Evolutionary conservation across 2,329 filamentous ascomycete genomes (phyloP).

Genomic region (Diaporthe citrichinensis): DNA sequence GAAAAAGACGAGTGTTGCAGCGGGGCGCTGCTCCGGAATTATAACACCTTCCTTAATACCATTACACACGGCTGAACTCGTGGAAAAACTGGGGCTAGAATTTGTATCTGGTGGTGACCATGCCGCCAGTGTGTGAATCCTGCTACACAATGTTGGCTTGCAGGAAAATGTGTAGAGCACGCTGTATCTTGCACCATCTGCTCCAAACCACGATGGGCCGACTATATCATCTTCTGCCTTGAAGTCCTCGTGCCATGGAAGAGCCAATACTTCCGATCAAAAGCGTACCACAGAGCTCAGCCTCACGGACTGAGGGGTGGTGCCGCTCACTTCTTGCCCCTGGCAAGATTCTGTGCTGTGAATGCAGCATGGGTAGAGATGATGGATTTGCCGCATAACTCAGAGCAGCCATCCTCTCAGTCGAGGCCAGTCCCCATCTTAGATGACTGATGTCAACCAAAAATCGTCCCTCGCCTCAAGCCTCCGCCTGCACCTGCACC

Average conservation of each 20-base stretch:
- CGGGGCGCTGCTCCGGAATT: slow-evolving; percentile 29
- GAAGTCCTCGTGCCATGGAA: neutral
- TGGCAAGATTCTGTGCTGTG: neutral
- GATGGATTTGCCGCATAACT: neutral
- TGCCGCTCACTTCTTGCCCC: neutral
- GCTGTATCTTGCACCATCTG: neutral
- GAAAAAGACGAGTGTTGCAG: slow-evolving; percentile 37
- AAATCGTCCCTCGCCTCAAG: neutral
- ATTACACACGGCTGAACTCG: neutral
- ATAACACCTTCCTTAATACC: slow-evolving; percentile 33
- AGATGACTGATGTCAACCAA: neutral
- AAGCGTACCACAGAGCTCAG: no score
- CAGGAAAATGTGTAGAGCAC: neutral
- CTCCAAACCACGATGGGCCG: neutral
- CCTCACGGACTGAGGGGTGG: no score
- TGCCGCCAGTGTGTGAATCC: neutral
- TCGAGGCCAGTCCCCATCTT: neutral
- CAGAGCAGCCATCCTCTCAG: neutral
- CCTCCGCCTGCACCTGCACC: neutral
- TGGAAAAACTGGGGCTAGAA: neutral
- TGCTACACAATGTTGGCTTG: neutral
- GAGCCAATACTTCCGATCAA: neutral
- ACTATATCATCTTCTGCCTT: neutral
- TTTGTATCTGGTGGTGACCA: neutral
- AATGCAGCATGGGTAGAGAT: neutral